phyloP scores from a whole-genome alignment of 371 early-diverging fungal genomes.

The Conidiobolus incongruus region DNA sequence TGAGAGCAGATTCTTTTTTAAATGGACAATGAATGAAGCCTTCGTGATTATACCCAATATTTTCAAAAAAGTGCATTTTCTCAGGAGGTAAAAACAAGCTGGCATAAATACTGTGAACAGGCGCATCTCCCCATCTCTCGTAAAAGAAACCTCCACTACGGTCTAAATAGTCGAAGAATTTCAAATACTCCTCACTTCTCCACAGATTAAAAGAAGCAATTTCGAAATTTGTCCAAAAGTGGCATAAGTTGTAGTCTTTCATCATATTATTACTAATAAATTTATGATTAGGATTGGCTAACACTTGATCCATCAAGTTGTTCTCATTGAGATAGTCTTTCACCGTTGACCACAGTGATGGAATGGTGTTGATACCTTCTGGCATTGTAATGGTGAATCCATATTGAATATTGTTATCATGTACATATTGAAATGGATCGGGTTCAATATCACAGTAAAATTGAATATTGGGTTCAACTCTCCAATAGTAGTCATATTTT shows the following conservation, averaged over 20 bases:
- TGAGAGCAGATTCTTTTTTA: background rate
- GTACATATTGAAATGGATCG: slow-evolving; percentile 77
- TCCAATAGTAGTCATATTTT: slow-evolving; percentile 82
- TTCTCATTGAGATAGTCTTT: slow-evolving; percentile 19
- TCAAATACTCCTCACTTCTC: background rate
- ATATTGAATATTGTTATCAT: slow-evolving; percentile 60
- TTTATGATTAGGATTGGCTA: too few species aligned
- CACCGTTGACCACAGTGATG: slow-evolving; percentile 49
- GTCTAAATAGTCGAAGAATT: slow-evolving; percentile 6
- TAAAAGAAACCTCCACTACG: slow-evolving; percentile 14
- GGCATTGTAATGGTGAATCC: slow-evolving; percentile 52
- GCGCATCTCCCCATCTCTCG: slow-evolving; percentile 35
- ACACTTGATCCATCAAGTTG: slow-evolving; percentile 6
- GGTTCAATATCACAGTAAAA: slow-evolving; percentile 68
- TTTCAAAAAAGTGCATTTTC: slow-evolving; percentile 20
- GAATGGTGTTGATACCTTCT: slow-evolving; percentile 60
- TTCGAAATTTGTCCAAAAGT: slow-evolving; percentile 8
- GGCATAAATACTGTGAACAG: slow-evolving; percentile 20
- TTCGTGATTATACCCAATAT: slow-evolving; percentile 17
- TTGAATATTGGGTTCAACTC: slow-evolving; percentile 73
- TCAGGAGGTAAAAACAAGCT: slow-evolving; percentile 14
- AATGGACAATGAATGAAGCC: background rate
- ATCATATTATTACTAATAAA: too few species aligned
- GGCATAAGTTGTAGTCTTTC: background rate
- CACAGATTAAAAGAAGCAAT: slow-evolving; percentile 1